A percentile compares a stretch with the other conserved stretches of the same genome.
Conservation (phyloP, 805 yeast genomes). For the Diddensiella transvaalensis region DNA sequence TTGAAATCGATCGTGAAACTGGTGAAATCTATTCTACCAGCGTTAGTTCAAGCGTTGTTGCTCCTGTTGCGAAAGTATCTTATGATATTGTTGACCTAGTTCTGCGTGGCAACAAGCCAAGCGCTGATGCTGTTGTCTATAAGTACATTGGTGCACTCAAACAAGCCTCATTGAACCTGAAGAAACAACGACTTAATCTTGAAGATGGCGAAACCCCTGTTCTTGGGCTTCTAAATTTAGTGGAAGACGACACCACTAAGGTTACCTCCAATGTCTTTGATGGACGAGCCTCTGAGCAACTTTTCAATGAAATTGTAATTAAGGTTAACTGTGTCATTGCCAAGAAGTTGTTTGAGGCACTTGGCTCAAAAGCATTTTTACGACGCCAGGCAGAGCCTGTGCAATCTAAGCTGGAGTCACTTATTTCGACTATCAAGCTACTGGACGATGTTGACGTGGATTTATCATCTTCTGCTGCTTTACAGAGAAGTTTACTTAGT, state of each 20-base stretch:
- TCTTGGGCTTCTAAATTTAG: slow-evolving; percentile 67
- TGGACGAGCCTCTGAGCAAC: slow-evolving; percentile 48
- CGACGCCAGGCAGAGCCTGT: slow-evolving; percentile 88
- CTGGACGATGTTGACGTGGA: slow-evolving; percentile 53
- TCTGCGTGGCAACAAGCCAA: slow-evolving; percentile 11
- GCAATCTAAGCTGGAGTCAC: slow-evolving; percentile 71
- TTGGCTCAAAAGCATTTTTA: slow-evolving; percentile 79
- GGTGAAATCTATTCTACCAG: slow-evolving; percentile 72
- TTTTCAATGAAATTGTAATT: slow-evolving; percentile 71
- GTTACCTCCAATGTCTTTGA: slow-evolving; percentile 62
- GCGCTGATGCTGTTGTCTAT: slow-evolving; percentile 50
- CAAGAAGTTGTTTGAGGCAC: slow-evolving; percentile 63
- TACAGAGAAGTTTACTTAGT: slow-evolving; percentile 65
- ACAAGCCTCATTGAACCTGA: slow-evolving; percentile 63
- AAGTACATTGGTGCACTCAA: slow-evolving; percentile 48
- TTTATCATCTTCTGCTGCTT: slow-evolving; percentile 64
- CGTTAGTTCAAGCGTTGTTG: slow-evolving; percentile 68
- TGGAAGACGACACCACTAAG: slow-evolving; percentile 81
- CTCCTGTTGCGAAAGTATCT: slow-evolving; percentile 51
- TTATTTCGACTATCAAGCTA: slow-evolving; percentile 64
- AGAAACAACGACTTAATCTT: slow-evolving; percentile 52
- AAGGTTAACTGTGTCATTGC: slow-evolving; percentile 86
- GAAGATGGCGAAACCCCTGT: slow-evolving; percentile 44
- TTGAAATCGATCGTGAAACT: slow-evolving; percentile 69
- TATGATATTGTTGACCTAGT: slow-evolving; percentile 18